Conservation (phyloP, 805 yeast species). For the Kodamaea restingae region DNA sequence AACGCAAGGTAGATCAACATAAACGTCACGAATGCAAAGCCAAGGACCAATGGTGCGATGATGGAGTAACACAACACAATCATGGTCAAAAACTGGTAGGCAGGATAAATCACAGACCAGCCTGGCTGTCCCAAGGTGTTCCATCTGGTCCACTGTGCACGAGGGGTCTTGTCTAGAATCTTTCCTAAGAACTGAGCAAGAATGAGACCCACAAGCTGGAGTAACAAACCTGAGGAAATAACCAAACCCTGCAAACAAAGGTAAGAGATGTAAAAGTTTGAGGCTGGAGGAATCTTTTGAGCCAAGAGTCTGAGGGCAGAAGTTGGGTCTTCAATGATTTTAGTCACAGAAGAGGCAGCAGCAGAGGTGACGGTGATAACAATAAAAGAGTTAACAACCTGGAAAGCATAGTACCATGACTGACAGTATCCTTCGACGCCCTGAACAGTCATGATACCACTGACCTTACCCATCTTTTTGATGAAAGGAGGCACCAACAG, state of each 20-base stretch:
- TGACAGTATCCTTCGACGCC: conserved; percentile 26
- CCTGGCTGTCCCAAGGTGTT: conserved; percentile 60
- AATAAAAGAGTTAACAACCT: conserved; percentile 26
- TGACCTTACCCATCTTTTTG: conserved; percentile 22
- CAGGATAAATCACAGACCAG: conserved; percentile 83
- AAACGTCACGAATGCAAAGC: conserved; percentile 60
- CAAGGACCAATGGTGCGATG: conserved; percentile 69
- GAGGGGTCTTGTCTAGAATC: conserved; percentile 80
- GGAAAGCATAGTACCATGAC: conserved; percentile 27
- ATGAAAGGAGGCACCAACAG: conserved; percentile 26
- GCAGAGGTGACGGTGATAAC: conserved; percentile 26
- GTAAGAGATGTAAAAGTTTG: conserved; percentile 26
- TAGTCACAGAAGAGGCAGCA: conserved; percentile 26
- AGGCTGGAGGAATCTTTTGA: conserved; percentile 21
- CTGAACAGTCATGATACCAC: conserved; percentile 24
- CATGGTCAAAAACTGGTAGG: conserved; percentile 67
- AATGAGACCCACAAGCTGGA: conserved; percentile 49
- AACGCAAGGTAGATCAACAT: conserved; percentile 57
- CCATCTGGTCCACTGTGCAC: conserved; percentile 83
- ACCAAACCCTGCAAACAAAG: conserved; percentile 25
- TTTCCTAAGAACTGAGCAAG: conserved; percentile 67
- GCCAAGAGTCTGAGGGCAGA: conserved; percentile 20
- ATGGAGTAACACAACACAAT: conserved; percentile 73
- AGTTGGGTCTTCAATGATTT: conserved; percentile 11
- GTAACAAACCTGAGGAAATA: conserved; percentile 20